These are phyloP conservation scores for Ophiostoma piceae DNA, from an alignment of 2,329 filamentous ascomycete genomes.

Conservation along the genomic window DNA sequence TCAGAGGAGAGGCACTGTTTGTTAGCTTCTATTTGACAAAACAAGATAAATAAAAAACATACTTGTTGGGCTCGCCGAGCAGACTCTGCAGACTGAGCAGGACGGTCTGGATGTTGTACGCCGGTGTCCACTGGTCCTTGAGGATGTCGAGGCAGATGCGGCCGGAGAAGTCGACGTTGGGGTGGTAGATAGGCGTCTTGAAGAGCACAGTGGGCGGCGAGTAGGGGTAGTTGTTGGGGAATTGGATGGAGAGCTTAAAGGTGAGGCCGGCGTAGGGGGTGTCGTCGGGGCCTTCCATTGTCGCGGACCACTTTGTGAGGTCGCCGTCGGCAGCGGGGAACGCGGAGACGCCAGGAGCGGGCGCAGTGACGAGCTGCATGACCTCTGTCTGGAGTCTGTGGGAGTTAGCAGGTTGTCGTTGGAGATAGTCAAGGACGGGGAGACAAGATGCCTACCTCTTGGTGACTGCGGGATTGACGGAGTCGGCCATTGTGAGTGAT, in stretches of 20 bases:
- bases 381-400: constrained; percentile 87
- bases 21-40: constrained; percentile 24
- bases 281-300: constrained; percentile 82
- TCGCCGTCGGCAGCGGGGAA: constrained; percentile 90
- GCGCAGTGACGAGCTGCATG: constrained; percentile 96
- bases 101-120: constrained; percentile 93
- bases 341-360: constrained; percentile 87
- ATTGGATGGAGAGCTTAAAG: constrained; percentile 88
- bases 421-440: too few relatives aligned
- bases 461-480: constrained; percentile 45
- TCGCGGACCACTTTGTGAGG: constrained; percentile 87
- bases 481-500: constrained; percentile 47
- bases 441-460: constrained; percentile 56
- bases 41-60: constrained; percentile 24
- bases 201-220: constrained; percentile 86
- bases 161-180: constrained; percentile 95
- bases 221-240: constrained; percentile 91
- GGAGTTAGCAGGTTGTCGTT: background rate
- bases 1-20: constrained; percentile 79
- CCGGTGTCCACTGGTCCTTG: constrained; percentile 98
- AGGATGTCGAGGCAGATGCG: constrained; percentile 96
- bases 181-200: constrained; percentile 98
- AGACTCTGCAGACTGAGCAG: constrained; percentile 90
- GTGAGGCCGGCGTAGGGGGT: constrained; percentile 85
- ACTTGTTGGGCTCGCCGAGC: constrained; percentile 98